A percentile compares a stretch with the other conserved stretches of the same genome.
phyloP scores from a whole-genome alignment of 225 moss, liverwort and hornwort genomes.

The Neckera pumila region DNA sequence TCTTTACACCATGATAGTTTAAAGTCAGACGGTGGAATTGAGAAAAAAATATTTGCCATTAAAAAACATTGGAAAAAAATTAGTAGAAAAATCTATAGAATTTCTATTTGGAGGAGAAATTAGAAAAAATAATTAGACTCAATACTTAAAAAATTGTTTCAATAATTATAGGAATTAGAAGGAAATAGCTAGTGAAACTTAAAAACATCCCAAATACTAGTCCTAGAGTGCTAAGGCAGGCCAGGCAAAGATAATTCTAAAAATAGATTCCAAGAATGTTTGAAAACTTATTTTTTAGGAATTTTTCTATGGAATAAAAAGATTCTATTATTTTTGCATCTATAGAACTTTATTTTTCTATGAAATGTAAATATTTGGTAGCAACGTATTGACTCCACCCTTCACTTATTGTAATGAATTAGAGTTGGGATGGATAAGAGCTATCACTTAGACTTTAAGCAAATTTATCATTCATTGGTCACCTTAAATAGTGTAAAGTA shows the following conservation, averaged over 20 bases:
- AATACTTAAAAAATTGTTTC: too few relatives aligned
- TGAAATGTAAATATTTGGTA: background rate
- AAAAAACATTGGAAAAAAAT: background rate
- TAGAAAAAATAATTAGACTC: too few relatives aligned
- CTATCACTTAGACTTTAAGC: background rate
- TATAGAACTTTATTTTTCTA: background rate
- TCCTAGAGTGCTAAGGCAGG: background rate
- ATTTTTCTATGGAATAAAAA: background rate
- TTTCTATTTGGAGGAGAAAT: background rate
- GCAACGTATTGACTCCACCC: accelerated
- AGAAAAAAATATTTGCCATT: background rate
- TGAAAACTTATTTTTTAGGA: background rate
- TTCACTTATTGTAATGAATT: background rate
- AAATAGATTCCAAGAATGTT: background rate
- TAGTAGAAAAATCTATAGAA: background rate
- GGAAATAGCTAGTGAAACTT: too few relatives aligned
- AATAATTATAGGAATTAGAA: too few relatives aligned
- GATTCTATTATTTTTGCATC: background rate
- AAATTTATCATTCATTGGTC: background rate
- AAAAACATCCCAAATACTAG: too few relatives aligned
- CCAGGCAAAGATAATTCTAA: background rate
- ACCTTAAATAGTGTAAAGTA: background rate
- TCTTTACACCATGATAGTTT: background rate
- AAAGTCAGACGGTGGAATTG: background rate
- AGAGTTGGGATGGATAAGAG: background rate